Evolutionary conservation across 2,329 filamentous ascomycete species (phyloP).

Genomic region (Pestalotiopsis sp.): DNA sequence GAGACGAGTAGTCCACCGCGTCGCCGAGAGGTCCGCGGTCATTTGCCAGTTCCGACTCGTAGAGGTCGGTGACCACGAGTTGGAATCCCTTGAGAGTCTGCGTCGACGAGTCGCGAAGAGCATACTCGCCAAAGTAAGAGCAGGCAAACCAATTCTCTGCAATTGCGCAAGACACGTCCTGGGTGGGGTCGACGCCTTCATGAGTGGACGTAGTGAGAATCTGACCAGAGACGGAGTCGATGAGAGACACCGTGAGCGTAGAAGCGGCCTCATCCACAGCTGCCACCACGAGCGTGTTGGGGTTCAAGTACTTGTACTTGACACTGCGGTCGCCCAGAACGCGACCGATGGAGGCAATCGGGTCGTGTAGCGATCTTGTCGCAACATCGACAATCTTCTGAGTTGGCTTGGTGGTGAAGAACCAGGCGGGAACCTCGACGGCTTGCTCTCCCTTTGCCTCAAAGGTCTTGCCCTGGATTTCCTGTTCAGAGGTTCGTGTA

Average conservation of each 20-base stretch:
- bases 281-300: conserved; percentile 79
- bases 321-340: conserved; percentile 92
- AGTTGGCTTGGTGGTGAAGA: conserved; percentile 66
- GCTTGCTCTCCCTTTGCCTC: conserved; percentile 42
- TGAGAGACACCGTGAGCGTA: conserved; percentile 72
- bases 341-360: conserved; percentile 91
- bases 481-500: conserved; percentile 49
- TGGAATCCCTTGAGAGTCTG: conserved; percentile 79
- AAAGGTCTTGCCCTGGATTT: conserved; percentile 60
- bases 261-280: conserved; percentile 61
- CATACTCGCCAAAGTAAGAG: conserved; percentile 70
- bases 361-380: conserved; percentile 74
- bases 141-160: conserved; percentile 97
- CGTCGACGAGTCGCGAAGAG: conserved; percentile 55
- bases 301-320: conserved; percentile 95
- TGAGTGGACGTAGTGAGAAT: conserved; percentile 74
- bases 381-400: conserved; percentile 72
- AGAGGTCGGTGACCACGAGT: conserved; percentile 84
- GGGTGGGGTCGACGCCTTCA: conserved; percentile 71
- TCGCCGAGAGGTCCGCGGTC: conserved; percentile 80
- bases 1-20: conserved; percentile 74
- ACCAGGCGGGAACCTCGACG: conserved; percentile 65
- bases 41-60: conserved; percentile 82
- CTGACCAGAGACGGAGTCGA: conserved; percentile 86
- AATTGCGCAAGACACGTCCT: conserved; percentile 76